A percentile compares a stretch with the other conserved stretches of the same genome.
Conservation (phyloP, 2,329 filamentous ascomycete species). For the Paramyrothecium sp. region DNA sequence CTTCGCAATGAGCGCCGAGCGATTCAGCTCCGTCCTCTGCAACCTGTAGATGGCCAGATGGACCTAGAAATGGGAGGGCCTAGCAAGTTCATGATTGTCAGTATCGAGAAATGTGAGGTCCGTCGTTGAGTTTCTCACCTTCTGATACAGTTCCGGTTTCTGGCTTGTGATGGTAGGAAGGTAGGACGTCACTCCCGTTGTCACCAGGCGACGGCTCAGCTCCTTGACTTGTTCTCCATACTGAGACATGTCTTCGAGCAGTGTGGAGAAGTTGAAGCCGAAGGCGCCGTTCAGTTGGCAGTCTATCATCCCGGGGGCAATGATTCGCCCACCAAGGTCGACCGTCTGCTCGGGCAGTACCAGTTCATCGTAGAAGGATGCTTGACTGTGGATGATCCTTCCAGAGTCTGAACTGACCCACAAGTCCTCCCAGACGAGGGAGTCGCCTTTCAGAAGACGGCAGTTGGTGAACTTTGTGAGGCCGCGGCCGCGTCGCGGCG, state of each 20-base stretch:
- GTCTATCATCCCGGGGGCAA: conserved; percentile 86
- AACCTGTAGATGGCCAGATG: conserved; percentile 60
- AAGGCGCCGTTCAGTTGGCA: conserved; percentile 90
- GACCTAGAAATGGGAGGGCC: conserved; percentile 74
- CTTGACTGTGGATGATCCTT: conserved; percentile 73
- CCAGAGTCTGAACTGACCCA: conserved; percentile 83
- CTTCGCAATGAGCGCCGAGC: conserved; percentile 87
- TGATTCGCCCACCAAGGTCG: conserved; percentile 78
- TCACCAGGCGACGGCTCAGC: conserved; percentile 69
- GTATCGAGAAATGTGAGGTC: neutral
- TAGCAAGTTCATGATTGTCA: conserved; percentile 23
- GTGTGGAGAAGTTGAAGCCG: conserved; percentile 86
- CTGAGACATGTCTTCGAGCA: conserved; percentile 64
- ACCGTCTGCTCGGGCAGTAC: conserved; percentile 71
- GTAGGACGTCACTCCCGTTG: conserved; percentile 85
- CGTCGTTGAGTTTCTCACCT: conserved; percentile 40
- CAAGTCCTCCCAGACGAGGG: conserved; percentile 74
- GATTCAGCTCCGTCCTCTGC: conserved; percentile 77
- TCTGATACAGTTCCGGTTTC: conserved; percentile 75
- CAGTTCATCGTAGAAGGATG: conserved; percentile 66
- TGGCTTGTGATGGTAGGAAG: conserved; percentile 84
- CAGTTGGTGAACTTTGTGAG: conserved; percentile 90
- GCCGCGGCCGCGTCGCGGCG: conserved; percentile 43
- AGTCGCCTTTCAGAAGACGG: conserved; percentile 66
- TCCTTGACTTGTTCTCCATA: conserved; percentile 72